phyloP scores from a whole-genome alignment of 441 rosid genomes.

The Populus hybrid region DNA sequence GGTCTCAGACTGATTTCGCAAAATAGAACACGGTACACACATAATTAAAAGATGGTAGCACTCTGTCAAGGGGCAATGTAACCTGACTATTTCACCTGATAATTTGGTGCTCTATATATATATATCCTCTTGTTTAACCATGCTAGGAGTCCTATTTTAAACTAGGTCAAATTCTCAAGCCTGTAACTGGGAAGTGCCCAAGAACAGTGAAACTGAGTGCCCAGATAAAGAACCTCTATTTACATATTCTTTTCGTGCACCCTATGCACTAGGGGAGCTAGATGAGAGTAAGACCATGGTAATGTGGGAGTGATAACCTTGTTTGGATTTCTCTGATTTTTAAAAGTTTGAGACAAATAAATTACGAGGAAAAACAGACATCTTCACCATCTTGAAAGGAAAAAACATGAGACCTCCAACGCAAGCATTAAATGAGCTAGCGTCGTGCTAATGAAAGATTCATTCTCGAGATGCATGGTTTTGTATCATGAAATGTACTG shows the following conservation, averaged over 20 bases:
- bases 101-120: not conserved
- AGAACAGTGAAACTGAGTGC: not conserved
- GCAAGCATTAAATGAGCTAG: constrained; percentile 42
- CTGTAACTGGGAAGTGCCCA: not conserved
- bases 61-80: too few relatives aligned
- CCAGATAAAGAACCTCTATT: not conserved
- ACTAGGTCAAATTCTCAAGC: not conserved
- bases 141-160: too few relatives aligned
- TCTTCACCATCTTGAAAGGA: constrained; percentile 34
- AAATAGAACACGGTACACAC: too few relatives aligned
- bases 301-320: constrained; percentile 15
- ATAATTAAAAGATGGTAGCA: too few relatives aligned
- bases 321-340: constrained; percentile 23
- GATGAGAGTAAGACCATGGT: constrained; percentile 19
- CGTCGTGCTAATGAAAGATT: constrained; percentile 29
- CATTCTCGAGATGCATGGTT: constrained; percentile 41
- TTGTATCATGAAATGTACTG: constrained; percentile 7
- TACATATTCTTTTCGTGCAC: constrained; percentile 9
- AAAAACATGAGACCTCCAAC: constrained; percentile 30
- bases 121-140: not conserved
- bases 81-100: too few relatives aligned
- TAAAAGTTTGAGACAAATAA: constrained; percentile 18
- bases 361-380: constrained; percentile 42
- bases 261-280: constrained; percentile 27
- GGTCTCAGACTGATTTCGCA: too few relatives aligned